Conservation (phyloP, 495 filamentous ascomycete species). For the Aspergillus sparsus region DNA sequence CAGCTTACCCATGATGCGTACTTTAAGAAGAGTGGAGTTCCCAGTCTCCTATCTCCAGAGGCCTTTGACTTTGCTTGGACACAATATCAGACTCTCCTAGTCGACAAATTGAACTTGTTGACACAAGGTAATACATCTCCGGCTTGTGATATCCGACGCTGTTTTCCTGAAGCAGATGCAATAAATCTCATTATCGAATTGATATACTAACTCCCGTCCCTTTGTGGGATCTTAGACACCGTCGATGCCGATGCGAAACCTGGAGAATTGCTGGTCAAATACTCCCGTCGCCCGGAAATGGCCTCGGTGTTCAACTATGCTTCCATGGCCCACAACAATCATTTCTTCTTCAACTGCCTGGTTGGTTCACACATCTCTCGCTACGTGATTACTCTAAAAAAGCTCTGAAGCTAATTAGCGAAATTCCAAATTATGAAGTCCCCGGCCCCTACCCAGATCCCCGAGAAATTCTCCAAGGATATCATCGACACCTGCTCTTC, state of each 20-base stretch:
- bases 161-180: background rate
- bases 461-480: constrained; percentile 44
- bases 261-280: constrained; percentile 69
- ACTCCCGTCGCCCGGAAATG: constrained; percentile 72
- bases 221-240: constrained; percentile 42
- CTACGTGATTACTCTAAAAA: background rate
- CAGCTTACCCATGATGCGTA: constrained; percentile 54
- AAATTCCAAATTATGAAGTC: constrained; percentile 35
- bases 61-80: constrained; percentile 78
- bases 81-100: constrained; percentile 71
- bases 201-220: background rate
- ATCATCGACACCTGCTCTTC: constrained; percentile 73
- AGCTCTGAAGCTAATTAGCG: background rate
- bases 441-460: constrained; percentile 52
- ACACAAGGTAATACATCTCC: constrained; percentile 62
- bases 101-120: constrained; percentile 72
- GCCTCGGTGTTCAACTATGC: constrained; percentile 92
- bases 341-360: constrained; percentile 84
- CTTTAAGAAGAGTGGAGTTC: constrained; percentile 61
- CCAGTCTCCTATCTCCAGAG: constrained; percentile 62
- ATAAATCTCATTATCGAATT: background rate
- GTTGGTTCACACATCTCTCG: constrained; percentile 33
- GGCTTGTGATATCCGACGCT: background rate
- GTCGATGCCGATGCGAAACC: constrained; percentile 56
- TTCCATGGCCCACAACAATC: constrained; percentile 94